Conservation (phyloP, 176 grass and related monocot species). For the Alopecurus myosuroides region DNA sequence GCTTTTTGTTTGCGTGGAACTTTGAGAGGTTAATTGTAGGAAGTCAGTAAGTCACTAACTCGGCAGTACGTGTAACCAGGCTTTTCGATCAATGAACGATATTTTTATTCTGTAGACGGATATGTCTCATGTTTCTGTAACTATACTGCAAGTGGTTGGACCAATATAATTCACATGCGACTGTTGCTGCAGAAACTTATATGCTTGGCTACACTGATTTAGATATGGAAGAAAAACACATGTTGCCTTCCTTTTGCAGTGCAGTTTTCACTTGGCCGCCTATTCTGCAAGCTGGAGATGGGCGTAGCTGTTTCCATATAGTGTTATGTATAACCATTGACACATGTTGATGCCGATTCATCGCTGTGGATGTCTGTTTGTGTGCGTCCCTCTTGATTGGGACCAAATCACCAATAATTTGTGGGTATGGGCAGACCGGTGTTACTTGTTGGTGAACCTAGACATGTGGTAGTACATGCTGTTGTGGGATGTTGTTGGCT, state of each 20-base stretch:
- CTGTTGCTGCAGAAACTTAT: constrained; percentile 5
- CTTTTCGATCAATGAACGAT: background rate
- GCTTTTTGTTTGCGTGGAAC: background rate
- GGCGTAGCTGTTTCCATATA: constrained; percentile 2
- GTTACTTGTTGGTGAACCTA: constrained; percentile 3
- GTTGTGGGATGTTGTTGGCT: background rate
- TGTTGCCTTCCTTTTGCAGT: background rate
- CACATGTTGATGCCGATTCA: constrained; percentile 11
- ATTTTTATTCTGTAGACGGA: background rate
- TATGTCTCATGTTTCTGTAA: background rate
- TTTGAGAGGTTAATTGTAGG: background rate
- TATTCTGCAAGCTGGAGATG: constrained; percentile 4
- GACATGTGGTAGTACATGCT: background rate
- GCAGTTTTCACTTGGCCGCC: background rate
- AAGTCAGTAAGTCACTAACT: background rate
- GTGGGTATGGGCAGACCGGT: background rate
- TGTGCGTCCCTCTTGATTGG: constrained; percentile 41
- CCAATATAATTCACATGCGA: background rate
- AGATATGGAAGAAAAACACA: background rate
- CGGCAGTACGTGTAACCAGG: background rate
- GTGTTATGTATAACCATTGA: constrained; percentile 30
- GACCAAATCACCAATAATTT: constrained; percentile 31
- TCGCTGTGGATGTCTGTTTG: constrained; percentile 29
- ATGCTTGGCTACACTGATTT: constrained; percentile 4
- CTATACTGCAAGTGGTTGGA: background rate